phyloP scores from a whole-genome alignment of 192 early-diverging fungal genomes.

The Kickxella alabastrina region DNA sequence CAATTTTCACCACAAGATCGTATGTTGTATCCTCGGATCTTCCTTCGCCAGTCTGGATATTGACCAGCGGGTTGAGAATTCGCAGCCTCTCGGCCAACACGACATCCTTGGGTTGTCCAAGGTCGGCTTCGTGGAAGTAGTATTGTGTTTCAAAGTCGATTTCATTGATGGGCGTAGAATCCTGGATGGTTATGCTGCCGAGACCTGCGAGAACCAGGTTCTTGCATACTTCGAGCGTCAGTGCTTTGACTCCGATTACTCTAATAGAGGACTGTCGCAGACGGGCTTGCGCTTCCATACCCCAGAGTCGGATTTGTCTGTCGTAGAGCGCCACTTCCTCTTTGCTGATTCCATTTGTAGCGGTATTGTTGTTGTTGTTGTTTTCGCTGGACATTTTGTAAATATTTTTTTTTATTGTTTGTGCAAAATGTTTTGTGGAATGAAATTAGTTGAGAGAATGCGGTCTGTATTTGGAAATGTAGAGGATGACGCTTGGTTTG shows the following conservation, averaged over 20 bases:
- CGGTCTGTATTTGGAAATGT: too few species aligned
- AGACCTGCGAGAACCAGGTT: constrained; percentile 90
- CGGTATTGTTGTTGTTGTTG: neutral
- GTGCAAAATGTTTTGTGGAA: too few species aligned
- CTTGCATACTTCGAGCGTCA: constrained; percentile 86
- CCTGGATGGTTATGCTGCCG: constrained; percentile 69
- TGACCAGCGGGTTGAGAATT: constrained; percentile 80
- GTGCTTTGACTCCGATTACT: constrained; percentile 64
- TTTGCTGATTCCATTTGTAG: constrained; percentile 30
- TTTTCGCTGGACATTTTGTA: neutral
- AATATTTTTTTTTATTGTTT: neutral
- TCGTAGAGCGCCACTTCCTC: constrained; percentile 95
- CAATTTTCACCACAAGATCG: constrained; percentile 71
- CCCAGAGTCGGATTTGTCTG: constrained; percentile 97
- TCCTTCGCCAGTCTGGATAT: constrained; percentile 55
- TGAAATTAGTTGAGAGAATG: too few species aligned
- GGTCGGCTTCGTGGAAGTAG: constrained; percentile 14
- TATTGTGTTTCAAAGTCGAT: constrained; percentile 22
- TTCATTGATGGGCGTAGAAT: constrained; percentile 57
- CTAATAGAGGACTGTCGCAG: constrained; percentile 78
- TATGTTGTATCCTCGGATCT: constrained; percentile 54
- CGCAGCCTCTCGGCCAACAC: constrained; percentile 61
- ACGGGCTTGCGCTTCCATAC: constrained; percentile 84
- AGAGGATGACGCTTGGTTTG: too few species aligned
- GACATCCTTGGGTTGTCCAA: constrained; percentile 14